Evolutionary conservation across 257 asterid genomes (phyloP).

Genomic region (Jacaranda mimosifolia): DNA sequence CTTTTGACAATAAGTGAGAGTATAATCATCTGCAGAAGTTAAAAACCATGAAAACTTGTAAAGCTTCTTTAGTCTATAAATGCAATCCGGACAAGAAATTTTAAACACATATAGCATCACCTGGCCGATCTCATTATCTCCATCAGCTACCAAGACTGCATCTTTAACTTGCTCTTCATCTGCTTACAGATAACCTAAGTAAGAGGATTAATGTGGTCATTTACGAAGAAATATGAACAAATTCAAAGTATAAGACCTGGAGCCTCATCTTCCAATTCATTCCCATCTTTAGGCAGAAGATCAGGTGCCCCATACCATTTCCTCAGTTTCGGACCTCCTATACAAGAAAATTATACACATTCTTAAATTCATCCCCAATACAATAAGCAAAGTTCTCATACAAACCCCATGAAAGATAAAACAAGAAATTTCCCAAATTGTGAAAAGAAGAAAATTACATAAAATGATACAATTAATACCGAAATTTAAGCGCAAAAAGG

Average conservation of each 20-base stretch:
- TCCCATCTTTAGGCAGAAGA: conserved; percentile 63
- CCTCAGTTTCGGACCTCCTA: conserved; percentile 99
- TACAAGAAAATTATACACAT: conserved; percentile 16
- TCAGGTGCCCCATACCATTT: conserved; percentile 99
- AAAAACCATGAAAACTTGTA: conserved; percentile 22
- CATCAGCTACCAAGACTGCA: conserved; percentile 90
- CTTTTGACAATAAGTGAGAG: conserved; percentile 81
- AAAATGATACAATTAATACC: conserved; percentile 19
- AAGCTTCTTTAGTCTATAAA: background rate
- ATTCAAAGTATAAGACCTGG: conserved; percentile 53
- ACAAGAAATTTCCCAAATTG: background rate
- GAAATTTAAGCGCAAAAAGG: background rate
- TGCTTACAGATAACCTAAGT: conserved; percentile 41
- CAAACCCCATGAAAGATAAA: background rate
- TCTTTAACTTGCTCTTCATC: conserved; percentile 80
- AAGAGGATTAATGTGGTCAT: conserved; percentile 16
- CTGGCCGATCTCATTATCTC: conserved; percentile 98
- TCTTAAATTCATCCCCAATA: background rate
- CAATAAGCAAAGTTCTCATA: too few relatives aligned
- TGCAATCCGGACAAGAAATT: background rate
- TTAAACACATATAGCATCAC: conserved; percentile 42
- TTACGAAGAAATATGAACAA: background rate
- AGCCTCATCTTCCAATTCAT: conserved; percentile 53
- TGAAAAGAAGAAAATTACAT: background rate
- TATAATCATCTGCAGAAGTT: conserved; percentile 75